Conservation (phyloP, 306 rosid species). For the Astragalus membranaceus region DNA sequence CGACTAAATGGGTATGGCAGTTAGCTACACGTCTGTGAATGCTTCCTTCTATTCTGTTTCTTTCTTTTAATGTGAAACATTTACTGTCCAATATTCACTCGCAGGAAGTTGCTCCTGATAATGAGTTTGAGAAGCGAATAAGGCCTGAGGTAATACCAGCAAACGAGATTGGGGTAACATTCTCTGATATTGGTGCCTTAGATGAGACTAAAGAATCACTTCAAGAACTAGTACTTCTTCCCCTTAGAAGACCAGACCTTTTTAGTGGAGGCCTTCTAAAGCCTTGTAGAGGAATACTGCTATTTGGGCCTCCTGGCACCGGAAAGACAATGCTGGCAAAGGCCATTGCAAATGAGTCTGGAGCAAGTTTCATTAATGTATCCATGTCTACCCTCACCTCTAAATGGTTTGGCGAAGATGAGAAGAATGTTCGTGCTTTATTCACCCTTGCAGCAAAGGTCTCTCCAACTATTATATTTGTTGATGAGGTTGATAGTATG, state of each 20-base stretch:
- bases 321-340: conserved; percentile 98
- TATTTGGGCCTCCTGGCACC: conserved; percentile 97
- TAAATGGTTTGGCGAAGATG: conserved; percentile 97
- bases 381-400: conserved; percentile 95
- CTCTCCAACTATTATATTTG: conserved; percentile 91
- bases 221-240: conserved; percentile 95
- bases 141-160: conserved; percentile 94
- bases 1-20: background rate
- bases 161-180: conserved; percentile 68
- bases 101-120: conserved; percentile 74
- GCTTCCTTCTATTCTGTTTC: background rate
- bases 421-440: conserved; percentile 89
- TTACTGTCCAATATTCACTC: background rate
- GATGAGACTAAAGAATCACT: conserved; percentile 89
- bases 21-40: background rate
- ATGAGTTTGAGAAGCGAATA: conserved; percentile 92
- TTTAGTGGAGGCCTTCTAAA: conserved; percentile 80
- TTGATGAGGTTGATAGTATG: conserved; percentile 98
- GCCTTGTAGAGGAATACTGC: conserved; percentile 89
- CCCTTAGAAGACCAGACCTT: conserved; percentile 86
- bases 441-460: conserved; percentile 91
- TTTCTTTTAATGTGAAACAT: background rate
- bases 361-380: conserved; percentile 92
- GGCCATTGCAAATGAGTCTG: conserved; percentile 93
- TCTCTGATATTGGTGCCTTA: conserved; percentile 80